Evolutionary conservation across 1,139 yeast species (phyloP), one percentile per base, ranked within the genome.

Genomic region (Debaryomycetaceae sp.): DNA sequence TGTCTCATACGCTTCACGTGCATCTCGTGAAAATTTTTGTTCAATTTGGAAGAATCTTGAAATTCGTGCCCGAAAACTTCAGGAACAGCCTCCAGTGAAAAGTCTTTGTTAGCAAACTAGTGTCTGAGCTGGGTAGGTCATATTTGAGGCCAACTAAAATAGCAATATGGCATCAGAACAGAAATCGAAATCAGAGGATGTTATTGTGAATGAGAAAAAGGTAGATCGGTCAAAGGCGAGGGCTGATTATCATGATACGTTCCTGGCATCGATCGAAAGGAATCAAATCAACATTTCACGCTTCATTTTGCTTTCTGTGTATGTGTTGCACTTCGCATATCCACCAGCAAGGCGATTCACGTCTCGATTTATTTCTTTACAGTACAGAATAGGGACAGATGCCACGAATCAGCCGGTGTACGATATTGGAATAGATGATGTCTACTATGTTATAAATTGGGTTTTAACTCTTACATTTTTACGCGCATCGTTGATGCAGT

Each of bases 401-500:
- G 14, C 40, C 13, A 38, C 47, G n/a, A 60, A 59, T n/a, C 47
- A 43, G 36, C 55, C 58, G 13, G 45, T 59, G 27, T 83, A 81
- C 56, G 85, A 78, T 51, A 79, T 81, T 46, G 84, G 84, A 13
- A 42, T 58, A 8, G 75, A 80, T 49, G 95, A 87, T 59, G 52
- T 58, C 3, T 85, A 74, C 62, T 73, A 76, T 53, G 80, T 84
- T 22, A 48, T 76, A 8, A 72, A 76, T 44, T 79, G 85, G 72
- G 72, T 86, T 6, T 65, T 85, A 22, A 61, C 73, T 17, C 68
- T 84, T 46, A 78, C 85, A 0, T 76, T 86, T 49, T 59, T 83
- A 38, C 71, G 96, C 50, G 76, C 87, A 3, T 63, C 76, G 27
- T 57, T 80, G 38, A 84, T 87, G 83, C 75, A 77, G 45, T 78